phyloP scores from a whole-genome alignment of 148 eudicot species.

The Nepenthes mirabilis region DNA sequence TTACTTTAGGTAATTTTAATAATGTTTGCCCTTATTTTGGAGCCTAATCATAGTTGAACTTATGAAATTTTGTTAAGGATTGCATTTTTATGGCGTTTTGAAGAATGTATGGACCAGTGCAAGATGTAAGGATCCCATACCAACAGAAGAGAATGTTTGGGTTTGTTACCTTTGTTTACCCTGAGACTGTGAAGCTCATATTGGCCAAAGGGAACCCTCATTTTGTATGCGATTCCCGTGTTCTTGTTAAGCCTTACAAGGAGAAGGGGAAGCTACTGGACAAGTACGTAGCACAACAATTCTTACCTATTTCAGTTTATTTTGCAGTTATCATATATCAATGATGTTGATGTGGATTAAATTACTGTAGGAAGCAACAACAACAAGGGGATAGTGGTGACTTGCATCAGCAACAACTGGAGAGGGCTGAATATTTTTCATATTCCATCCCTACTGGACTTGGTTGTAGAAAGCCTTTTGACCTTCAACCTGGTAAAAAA shows the following conservation, averaged over 20 bases:
- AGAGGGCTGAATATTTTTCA: slow-evolving; percentile 34
- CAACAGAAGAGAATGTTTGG: slow-evolving; percentile 98
- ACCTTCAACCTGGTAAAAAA: slow-evolving; percentile 44
- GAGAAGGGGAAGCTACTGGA: slow-evolving; percentile 84
- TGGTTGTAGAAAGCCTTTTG: slow-evolving; percentile 50
- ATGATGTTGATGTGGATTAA: background rate
- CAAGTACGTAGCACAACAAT: slow-evolving; percentile 13
- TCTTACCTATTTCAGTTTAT: slow-evolving; percentile 9
- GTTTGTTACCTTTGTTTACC: slow-evolving; percentile 68
- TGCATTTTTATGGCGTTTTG: background rate
- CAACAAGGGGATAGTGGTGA: background rate
- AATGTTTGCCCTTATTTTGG: background rate
- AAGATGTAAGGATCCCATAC: slow-evolving; percentile 93
- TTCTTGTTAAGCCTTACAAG: slow-evolving; percentile 94
- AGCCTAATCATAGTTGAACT: background rate
- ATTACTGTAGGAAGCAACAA: slow-evolving; percentile 7
- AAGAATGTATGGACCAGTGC: slow-evolving; percentile 83
- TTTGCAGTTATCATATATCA: background rate
- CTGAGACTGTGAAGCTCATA: slow-evolving; percentile 76
- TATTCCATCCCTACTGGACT: slow-evolving; percentile 34
- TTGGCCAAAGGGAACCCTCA: slow-evolving; percentile 93
- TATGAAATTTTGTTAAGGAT: slow-evolving; percentile 3
- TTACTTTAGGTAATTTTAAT: slow-evolving; percentile 53
- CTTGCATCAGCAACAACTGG: slow-evolving; percentile 34
- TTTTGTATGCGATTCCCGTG: slow-evolving; percentile 93